A percentile compares a stretch with the other conserved stretches of the same genome.
Conservation (phyloP, 139 green algal genomes). For the Volvox reticuliferus region DNA sequence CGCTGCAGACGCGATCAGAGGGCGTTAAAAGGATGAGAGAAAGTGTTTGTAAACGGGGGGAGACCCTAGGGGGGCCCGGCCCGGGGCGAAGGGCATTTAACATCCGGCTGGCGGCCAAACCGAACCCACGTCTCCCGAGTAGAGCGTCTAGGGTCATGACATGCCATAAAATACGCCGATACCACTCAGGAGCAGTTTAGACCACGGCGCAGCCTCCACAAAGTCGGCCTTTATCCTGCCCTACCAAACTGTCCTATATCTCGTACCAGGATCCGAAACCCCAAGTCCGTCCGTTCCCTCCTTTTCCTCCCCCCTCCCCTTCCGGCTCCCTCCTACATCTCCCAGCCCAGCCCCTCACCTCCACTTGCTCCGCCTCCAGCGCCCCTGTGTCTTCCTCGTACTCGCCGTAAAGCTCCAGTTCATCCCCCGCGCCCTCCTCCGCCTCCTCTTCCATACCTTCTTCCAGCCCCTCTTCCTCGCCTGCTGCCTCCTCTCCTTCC, state of each 20-base stretch:
- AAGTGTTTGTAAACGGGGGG: too few relatives aligned
- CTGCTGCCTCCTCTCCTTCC: background rate
- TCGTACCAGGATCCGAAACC: too few relatives aligned
- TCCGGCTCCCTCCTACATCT: background rate
- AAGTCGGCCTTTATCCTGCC: too few relatives aligned
- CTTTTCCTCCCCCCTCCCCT: background rate
- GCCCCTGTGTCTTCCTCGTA: slow-evolving; percentile 1
- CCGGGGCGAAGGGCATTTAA: background rate
- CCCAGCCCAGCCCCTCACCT: background rate
- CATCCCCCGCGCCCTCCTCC: background rate
- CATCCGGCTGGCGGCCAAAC: too few relatives aligned
- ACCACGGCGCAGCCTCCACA: too few relatives aligned
- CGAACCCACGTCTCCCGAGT: too few relatives aligned
- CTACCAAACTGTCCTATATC: too few relatives aligned
- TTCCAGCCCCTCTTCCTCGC: slow-evolving; percentile 2
- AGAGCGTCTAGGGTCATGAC: too few relatives aligned
- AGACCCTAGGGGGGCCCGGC: too few relatives aligned
- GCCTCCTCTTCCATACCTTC: background rate
- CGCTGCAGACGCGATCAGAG: background rate
- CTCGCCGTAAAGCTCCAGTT: background rate
- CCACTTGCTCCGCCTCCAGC: background rate
- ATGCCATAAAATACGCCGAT: too few relatives aligned
- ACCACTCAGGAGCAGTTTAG: too few relatives aligned
- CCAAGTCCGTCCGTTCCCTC: too few relatives aligned
- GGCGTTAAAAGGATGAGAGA: background rate